Evolutionary conservation across 140 eudicot genomes (phyloP), one percentile per base, ranked within the genome.

Genomic region (Bidens hawaiensis): DNA sequence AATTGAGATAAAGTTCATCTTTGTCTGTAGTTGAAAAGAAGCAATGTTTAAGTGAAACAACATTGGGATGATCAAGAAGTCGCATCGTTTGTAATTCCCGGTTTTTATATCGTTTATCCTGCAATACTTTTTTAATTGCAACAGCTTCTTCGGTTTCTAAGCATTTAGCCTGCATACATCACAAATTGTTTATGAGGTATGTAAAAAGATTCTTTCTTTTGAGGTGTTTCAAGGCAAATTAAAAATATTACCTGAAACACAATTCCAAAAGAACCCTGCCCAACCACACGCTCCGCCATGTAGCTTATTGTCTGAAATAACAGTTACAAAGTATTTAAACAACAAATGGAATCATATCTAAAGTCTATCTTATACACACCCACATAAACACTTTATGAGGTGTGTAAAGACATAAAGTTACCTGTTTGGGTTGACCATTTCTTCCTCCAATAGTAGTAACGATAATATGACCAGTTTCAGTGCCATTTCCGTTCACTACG

Each of bases 341-440:
- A 42, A 42, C 41, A 25, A 62, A 42, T 9, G 19, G 12, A 24
- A 25, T 4, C 27, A 18, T 47, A 17, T 18, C 56, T 10, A 49
- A 49, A 19, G 30, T 10, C 11, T 49, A 3, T 10, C 9, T 5
- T 10, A 50, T 7, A 42, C 53, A 42, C n/a, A 30, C 34, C 7
- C 34, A 30, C 34, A 4, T 30, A 30, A 30, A 5, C 4, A 30
- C 34, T 30, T 30, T 3, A 30, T 1, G 6, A 30, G 34, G 6
- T 30, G n/a, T 23, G 34, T 48, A 25, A 23, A 52, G 19, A 52
- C 18, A n/a, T n/a, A n/a, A n/a, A n/a, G 10, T 34, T 76, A 82
- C 94, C 84, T 85, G 86, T 70, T 82, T 82, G 25, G 94, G 94
- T 58, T 85, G 80, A 51, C 89, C 94, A 68, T 85, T 85, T 72